These are phyloP conservation scores for Phoma sp. DNA, from an alignment of 2,329 filamentous ascomycete genomes.

Conservation along the genomic window DNA sequence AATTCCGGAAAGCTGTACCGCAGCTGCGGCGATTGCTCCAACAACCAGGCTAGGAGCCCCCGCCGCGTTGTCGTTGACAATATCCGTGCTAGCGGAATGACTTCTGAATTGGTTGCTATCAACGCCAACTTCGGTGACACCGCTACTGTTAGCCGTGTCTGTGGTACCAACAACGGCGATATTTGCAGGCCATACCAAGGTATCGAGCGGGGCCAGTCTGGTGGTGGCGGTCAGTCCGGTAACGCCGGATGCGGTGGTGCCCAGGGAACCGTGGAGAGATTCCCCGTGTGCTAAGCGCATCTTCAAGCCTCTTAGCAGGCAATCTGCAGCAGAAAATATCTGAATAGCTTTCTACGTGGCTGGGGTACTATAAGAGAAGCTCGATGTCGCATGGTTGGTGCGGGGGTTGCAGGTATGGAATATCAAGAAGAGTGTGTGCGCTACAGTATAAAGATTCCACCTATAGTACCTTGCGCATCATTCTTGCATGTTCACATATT, in stretches of 20 bases:
- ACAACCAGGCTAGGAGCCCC: constrained; percentile 51
- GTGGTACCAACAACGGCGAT: constrained; percentile 17
- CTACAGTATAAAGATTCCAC: neutral
- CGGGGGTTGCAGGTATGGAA: too few species aligned
- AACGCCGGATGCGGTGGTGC: too few species aligned
- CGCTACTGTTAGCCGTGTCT: constrained; percentile 51
- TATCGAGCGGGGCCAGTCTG: too few species aligned
- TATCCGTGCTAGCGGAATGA: constrained; percentile 45
- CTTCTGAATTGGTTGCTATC: constrained; percentile 49
- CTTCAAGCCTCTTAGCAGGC: too few species aligned
- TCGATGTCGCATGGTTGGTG: too few species aligned
- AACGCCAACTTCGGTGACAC: constrained; percentile 58
- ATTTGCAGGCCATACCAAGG: too few species aligned
- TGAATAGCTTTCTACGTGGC: neutral
- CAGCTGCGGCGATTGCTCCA: constrained; percentile 36
- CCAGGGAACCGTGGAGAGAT: too few species aligned
- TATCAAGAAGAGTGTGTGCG: too few species aligned
- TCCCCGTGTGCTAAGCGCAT: too few species aligned
- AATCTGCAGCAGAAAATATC: neutral
- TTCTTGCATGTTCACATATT: neutral
- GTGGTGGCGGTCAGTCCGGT: too few species aligned
- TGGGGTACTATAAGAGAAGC: neutral
- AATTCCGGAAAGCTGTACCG: constrained; percentile 58
- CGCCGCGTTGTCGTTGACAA: constrained; percentile 50
- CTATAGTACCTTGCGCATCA: neutral